These are phyloP conservation scores for Vitis rotundifolia DNA, from an alignment of 164 flowering plant genomes.

Conservation along the genomic window DNA sequence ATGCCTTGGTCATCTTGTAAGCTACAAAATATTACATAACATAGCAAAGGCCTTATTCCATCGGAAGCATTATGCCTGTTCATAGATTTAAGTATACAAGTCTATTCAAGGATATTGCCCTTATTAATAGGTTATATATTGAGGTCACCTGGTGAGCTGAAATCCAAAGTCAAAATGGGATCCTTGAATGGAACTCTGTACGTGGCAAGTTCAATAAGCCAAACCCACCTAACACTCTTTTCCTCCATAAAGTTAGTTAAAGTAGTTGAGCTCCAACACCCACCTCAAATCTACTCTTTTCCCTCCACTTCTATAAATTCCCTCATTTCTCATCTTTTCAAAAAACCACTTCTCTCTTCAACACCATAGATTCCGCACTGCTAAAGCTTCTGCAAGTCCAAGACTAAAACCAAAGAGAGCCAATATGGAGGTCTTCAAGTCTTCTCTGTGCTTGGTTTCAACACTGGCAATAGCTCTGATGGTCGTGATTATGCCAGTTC, in stretches of 20 bases:
- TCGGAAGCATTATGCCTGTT: no score
- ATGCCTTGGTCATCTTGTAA: no score
- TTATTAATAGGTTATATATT: no score
- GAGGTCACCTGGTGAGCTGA: no score
- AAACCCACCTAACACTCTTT: slow-evolving; percentile 21
- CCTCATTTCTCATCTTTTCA: slow-evolving; percentile 1
- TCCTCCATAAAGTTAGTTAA: slow-evolving; percentile 36
- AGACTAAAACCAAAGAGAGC: not conserved
- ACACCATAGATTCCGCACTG: not conserved
- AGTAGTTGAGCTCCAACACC: slow-evolving; percentile 68
- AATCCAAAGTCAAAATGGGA: no score
- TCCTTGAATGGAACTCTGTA: no score
- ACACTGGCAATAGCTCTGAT: slow-evolving; percentile 20
- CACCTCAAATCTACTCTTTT: slow-evolving; percentile 34
- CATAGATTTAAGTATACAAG: no score
- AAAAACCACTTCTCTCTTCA: slow-evolving; percentile 3
- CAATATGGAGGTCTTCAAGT: slow-evolving; percentile 23
- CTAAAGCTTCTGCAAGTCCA: not conserved
- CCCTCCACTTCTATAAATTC: slow-evolving; percentile 32
- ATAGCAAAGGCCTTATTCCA: no score
- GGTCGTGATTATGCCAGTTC: slow-evolving; percentile 28
- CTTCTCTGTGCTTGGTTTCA: slow-evolving; percentile 6
- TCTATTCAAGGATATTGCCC: no score
- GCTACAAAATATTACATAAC: no score
- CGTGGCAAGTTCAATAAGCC: not conserved